Evolutionary conservation across 1,284 basidiomycete species (phyloP).

Genomic region (Trametes hirsuta): DNA sequence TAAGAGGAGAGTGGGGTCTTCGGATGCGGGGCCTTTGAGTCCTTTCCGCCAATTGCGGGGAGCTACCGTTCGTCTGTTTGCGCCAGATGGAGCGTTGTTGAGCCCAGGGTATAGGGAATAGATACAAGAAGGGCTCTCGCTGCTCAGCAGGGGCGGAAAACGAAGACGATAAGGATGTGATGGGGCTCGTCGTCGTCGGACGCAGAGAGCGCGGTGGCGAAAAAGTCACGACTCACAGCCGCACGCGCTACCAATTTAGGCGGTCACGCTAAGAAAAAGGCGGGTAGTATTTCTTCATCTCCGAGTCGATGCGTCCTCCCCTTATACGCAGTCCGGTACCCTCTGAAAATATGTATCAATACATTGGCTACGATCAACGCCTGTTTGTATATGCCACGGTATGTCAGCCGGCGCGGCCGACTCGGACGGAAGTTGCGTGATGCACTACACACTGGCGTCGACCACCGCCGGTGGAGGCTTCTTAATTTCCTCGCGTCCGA

Average conservation of each 20-base stretch:
- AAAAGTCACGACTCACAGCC: background rate
- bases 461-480: too few species aligned
- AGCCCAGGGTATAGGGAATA: background rate
- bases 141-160: background rate
- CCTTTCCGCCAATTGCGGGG: too few species aligned
- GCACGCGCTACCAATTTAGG: constrained; percentile 4
- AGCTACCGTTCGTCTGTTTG: too few species aligned
- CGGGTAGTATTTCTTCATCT: background rate
- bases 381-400: too few species aligned
- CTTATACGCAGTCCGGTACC: background rate
- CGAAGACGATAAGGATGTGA: background rate
- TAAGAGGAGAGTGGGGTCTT: too few species aligned
- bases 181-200: background rate
- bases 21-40: too few species aligned
- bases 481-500: too few species aligned
- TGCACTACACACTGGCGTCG: too few species aligned
- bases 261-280: constrained; percentile 5
- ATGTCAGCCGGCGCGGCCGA: too few species aligned
- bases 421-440: too few species aligned
- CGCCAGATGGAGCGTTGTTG: too few species aligned
- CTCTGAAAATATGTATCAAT: background rate
- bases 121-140: background rate
- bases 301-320: background rate
- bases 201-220: background rate
- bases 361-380: too few species aligned